phyloP scores from a whole-genome alignment of 129 eudicot species.

The Deinandra increscens region DNA sequence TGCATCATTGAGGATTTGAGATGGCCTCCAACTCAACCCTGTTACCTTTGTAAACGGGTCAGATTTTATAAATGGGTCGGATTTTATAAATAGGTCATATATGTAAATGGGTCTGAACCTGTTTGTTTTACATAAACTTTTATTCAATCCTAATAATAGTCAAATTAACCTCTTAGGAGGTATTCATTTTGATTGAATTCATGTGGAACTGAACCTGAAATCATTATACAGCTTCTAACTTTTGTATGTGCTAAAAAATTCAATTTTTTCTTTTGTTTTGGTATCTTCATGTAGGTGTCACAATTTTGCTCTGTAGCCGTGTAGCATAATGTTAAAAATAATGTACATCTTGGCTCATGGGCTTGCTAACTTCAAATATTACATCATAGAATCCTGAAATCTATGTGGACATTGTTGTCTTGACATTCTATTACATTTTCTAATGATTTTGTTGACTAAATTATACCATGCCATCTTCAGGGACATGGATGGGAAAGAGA shows the following conservation, averaged over 20 bases:
- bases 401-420: background rate
- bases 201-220: background rate
- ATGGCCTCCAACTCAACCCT: too few species aligned
- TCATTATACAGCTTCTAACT: background rate
- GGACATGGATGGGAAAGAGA: slow-evolving; percentile 68
- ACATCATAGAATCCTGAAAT: background rate
- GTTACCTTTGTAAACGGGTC: too few species aligned
- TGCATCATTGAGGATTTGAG: too few species aligned
- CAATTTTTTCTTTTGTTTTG: background rate
- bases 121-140: too few species aligned
- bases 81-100: too few species aligned
- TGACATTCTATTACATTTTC: slow-evolving; percentile 1
- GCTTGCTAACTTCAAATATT: slow-evolving; percentile 4
- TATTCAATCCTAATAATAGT: too few species aligned
- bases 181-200: background rate
- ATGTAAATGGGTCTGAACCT: too few species aligned
- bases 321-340: too few species aligned
- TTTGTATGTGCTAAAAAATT: background rate
- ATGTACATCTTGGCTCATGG: too few species aligned
- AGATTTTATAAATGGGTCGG: too few species aligned
- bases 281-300: background rate
- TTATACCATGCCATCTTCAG: slow-evolving; percentile 22
- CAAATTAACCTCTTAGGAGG: background rate
- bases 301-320: background rate
- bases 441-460: background rate